A percentile compares a stretch with the other conserved stretches of the same genome.
Conservation (phyloP, 805 yeast genomes). For the Saccharomycopsis schoenii region DNA sequence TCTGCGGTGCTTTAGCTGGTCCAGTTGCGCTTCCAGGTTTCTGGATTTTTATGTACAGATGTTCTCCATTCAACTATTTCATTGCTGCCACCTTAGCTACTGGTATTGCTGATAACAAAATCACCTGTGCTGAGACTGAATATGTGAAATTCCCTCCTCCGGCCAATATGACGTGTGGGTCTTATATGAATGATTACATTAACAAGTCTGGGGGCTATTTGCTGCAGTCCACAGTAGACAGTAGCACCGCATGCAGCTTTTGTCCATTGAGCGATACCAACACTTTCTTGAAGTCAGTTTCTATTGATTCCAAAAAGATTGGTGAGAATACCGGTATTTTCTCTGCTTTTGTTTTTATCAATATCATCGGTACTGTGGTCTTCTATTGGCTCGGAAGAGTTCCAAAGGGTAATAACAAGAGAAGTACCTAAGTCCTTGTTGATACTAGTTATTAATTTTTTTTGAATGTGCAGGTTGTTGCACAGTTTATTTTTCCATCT, state of each 20-base stretch:
- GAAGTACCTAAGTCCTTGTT: constrained; percentile 1
- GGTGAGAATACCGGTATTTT: constrained; percentile 57
- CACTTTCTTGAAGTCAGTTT: constrained; percentile 37
- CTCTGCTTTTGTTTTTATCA: constrained; percentile 38
- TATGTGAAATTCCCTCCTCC: constrained; percentile 43
- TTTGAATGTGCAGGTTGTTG: too few species aligned
- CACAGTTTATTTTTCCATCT: too few species aligned
- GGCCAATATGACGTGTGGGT: constrained; percentile 46
- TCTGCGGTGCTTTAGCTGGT: constrained; percentile 69
- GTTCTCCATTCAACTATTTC: constrained; percentile 61
- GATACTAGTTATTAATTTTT: too few species aligned
- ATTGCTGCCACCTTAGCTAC: constrained; percentile 43
- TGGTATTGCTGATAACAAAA: constrained; percentile 42
- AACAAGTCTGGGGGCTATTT: constrained; percentile 35
- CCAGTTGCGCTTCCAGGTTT: constrained; percentile 55
- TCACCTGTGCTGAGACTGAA: constrained; percentile 41
- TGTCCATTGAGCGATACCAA: constrained; percentile 54
- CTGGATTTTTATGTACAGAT: constrained; percentile 73
- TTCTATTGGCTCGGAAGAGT: constrained; percentile 63
- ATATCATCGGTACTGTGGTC: constrained; percentile 33
- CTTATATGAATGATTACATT: constrained; percentile 35
- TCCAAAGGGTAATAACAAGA: constrained; percentile 44
- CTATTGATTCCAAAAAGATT: constrained; percentile 25
- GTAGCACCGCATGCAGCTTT: constrained; percentile 46
- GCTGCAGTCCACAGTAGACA: constrained; percentile 24